phyloP scores from a whole-genome alignment of 257 asterid genomes.

The Capsicum chinense region DNA sequence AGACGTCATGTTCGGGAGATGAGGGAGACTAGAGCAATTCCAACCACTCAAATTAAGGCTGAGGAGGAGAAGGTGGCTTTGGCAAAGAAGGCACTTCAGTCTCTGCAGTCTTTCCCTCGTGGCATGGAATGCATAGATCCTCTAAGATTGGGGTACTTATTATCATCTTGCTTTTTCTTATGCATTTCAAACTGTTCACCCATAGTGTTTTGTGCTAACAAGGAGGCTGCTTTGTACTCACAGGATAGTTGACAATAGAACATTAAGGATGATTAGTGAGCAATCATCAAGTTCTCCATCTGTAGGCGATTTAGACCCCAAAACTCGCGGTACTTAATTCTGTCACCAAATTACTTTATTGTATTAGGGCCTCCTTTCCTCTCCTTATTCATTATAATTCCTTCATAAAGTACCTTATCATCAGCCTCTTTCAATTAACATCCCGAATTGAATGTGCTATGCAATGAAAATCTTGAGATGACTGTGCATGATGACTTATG shows the following conservation, averaged over 20 bases:
- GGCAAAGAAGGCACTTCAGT: slow-evolving; percentile 69
- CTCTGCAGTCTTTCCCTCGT: slow-evolving; percentile 87
- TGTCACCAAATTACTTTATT: slow-evolving; percentile 15
- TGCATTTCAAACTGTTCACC: slow-evolving; percentile 18
- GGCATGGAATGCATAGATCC: slow-evolving; percentile 99
- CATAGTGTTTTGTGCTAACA: slow-evolving; percentile 20
- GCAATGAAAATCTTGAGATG: neutral
- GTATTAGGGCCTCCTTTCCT: neutral
- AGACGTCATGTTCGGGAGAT: slow-evolving; percentile 90
- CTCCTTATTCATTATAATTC: neutral
- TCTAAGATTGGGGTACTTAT: slow-evolving; percentile 87
- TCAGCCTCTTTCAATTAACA: slow-evolving; percentile 14
- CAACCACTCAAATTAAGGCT: slow-evolving; percentile 55
- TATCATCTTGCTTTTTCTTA: slow-evolving; percentile 34
- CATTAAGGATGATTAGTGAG: slow-evolving; percentile 87
- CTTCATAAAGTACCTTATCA: neutral
- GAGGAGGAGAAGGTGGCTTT: slow-evolving; percentile 59
- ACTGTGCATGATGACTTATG: neutral
- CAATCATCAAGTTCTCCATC: slow-evolving; percentile 62
- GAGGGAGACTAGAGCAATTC: slow-evolving; percentile 89
- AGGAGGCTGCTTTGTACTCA: slow-evolving; percentile 31
- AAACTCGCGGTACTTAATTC: slow-evolving; percentile 68
- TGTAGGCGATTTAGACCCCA: slow-evolving; percentile 65
- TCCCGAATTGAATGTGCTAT: neutral
- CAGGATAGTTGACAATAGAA: slow-evolving; percentile 91